A percentile compares a stretch with the other conserved stretches of the same genome.
Conservation (phyloP, 352 stramenopile genomes). For the Plasmopara viticola region DNA sequence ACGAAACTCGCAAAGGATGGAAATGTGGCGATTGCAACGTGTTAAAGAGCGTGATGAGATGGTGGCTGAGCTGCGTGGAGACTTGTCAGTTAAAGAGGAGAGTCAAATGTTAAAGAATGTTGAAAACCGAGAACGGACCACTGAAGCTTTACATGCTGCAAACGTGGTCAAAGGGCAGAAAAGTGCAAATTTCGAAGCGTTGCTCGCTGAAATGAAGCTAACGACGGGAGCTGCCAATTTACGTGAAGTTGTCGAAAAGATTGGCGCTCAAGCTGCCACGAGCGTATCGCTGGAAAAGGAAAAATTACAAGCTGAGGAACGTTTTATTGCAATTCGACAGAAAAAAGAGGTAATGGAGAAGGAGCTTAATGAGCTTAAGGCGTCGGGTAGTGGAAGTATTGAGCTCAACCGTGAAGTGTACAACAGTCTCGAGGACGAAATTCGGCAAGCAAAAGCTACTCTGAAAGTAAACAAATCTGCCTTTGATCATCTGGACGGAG, state of each 20-base stretch:
- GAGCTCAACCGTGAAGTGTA: constrained; percentile 79
- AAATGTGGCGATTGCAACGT: constrained; percentile 62
- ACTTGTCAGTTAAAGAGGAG: constrained; percentile 66
- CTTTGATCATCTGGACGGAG: constrained; percentile 64
- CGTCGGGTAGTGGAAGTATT: constrained; percentile 64
- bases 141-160: constrained; percentile 51
- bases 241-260: constrained; percentile 64
- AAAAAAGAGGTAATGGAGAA: constrained; percentile 60
- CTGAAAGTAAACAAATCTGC: constrained; percentile 77
- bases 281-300: constrained; percentile 67
- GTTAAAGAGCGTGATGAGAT: constrained; percentile 71
- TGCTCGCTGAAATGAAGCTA: constrained; percentile 60
- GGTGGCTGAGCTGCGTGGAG: constrained; percentile 63
- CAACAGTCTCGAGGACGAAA: constrained; percentile 70
- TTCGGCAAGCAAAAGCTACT: constrained; percentile 60
- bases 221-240: constrained; percentile 49
- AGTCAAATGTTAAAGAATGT: constrained; percentile 45
- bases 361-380: constrained; percentile 73
- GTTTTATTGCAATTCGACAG: constrained; percentile 40
- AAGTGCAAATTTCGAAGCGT: constrained; percentile 58
- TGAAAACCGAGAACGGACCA: constrained; percentile 57
- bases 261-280: constrained; percentile 49
- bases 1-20: constrained; percentile 79
- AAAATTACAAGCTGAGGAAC: constrained; percentile 54
- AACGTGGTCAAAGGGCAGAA: constrained; percentile 68